Evolutionary conservation across 169 alveolate genomes (phyloP).

Genomic region (Blepharisma undulans): DNA sequence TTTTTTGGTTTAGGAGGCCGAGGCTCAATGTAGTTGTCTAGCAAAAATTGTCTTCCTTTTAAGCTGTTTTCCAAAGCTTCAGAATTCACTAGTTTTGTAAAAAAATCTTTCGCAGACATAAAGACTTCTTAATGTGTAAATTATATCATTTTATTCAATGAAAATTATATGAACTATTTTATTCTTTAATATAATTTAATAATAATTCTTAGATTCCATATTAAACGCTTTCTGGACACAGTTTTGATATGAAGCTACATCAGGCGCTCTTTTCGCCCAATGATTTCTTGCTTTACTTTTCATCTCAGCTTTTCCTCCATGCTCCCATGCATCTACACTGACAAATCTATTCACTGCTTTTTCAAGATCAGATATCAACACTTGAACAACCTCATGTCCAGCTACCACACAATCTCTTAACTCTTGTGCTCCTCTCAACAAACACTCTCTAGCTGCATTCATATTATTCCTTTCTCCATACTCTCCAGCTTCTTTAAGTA

Average conservation of each 20-base stretch:
- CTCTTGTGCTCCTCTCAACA: neutral
- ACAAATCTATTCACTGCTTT: neutral
- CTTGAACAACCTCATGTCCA: neutral
- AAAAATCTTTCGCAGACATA: neutral
- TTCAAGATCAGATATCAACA: neutral
- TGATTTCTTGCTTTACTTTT: neutral
- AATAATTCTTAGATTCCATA: neutral
- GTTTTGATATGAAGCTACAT: neutral
- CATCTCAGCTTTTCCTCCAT: neutral
- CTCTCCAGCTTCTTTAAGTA: neutral
- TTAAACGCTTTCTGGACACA: neutral
- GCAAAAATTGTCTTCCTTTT: conserved; percentile 1
- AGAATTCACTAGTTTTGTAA: neutral
- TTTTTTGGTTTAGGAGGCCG: neutral
- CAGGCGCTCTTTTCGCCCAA: neutral
- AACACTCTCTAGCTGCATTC: neutral
- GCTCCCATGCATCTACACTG: neutral
- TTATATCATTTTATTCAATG: no score
- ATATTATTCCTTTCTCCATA: neutral
- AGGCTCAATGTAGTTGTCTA: conserved; percentile 18
- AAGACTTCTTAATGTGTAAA: neutral
- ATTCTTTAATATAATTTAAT: no score
- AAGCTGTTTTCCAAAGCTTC: neutral
- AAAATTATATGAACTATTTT: no score
- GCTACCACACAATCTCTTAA: neutral